These are phyloP conservation scores for Choanephora cucurbitarum DNA, from an alignment of 371 early-diverging fungal species.

Conservation along the genomic window DNA sequence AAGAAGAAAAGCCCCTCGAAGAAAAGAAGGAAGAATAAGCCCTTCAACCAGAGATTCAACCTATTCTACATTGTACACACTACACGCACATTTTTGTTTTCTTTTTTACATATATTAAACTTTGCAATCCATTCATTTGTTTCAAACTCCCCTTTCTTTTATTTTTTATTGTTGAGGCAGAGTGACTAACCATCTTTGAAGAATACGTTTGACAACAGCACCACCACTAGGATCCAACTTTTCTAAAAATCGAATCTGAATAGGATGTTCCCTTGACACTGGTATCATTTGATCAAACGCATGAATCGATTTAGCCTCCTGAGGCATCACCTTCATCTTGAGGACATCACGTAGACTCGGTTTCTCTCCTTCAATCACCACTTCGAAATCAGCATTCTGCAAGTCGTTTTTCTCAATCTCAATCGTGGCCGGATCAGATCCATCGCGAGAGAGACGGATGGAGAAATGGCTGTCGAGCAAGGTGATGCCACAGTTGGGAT, in stretches of 20 bases:
- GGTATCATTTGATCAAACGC: conserved; percentile 42
- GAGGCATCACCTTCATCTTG: conserved; percentile 42
- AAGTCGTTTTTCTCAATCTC: conserved; percentile 54
- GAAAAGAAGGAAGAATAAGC: conserved; percentile 8
- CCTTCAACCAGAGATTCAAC: conserved; percentile 3
- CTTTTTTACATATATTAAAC: too few relatives aligned
- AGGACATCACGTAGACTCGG: conserved; percentile 48
- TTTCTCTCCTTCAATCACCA: conserved; percentile 37
- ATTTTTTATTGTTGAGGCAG: conserved; percentile 18
- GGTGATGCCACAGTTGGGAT: conserved; percentile 63
- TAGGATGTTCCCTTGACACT: conserved; percentile 34
- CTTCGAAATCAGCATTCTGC: conserved; percentile 45
- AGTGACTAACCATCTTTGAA: conserved; percentile 54
- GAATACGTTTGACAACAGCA: conserved; percentile 56
- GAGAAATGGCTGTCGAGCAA: conserved; percentile 55
- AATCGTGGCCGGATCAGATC: conserved; percentile 44
- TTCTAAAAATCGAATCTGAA: conserved; percentile 59
- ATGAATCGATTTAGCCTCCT: conserved; percentile 13
- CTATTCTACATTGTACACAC: neutral
- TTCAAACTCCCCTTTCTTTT: too few relatives aligned
- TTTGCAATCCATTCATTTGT: too few relatives aligned
- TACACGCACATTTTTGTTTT: neutral
- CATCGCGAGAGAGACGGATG: conserved; percentile 51
- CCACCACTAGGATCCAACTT: conserved; percentile 57
- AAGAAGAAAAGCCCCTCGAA: conserved; percentile 13